Evolutionary conservation across 768 basidiomycete species (phyloP), one percentile per base, ranked within the genome.

Genomic region (Tephrocybe sp.): DNA sequence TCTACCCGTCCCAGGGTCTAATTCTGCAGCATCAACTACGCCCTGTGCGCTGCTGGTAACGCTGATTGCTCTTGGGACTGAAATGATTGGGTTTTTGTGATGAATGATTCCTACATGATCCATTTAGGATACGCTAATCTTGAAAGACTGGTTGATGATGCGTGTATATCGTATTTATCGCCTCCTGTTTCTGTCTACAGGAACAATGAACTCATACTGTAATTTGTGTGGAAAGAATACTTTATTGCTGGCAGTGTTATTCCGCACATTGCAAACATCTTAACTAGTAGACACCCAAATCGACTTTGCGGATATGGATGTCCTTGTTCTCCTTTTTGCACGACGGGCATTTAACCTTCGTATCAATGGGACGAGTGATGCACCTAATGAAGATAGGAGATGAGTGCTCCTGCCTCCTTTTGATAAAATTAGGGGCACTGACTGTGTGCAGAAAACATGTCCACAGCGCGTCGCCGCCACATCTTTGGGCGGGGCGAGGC

Each of bases 1-100:
- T 65, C 68, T 86, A 12, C 83, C 84, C 1, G 79, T 79, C 12
- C 83, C 83, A 0, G 81, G 82, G 4, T 69, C 79, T 40, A 61
- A 60, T 32, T 73, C 69, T 4, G 65, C 74, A 4, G 39, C 64
- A 23, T 51, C 57, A 14, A 56, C 60, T 30, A 65, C 68, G 5
- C 63, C 68, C 5, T 49, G 62, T 32, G 57, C 56, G 31, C 31
- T 65, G 5, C 14, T 64, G 16, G 53, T 62, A 23, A 58, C 58
- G 7, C 32, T 55, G 4, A 33, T 63, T 19, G 50, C 58, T 2
- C 17, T 66, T 19, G 58, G 36, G 1, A 45, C 54, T 16, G 49
- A 45, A 19, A 39, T 44, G 10, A 7, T 47, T 3, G 40, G n/a
- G 33, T n/a, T 5, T 32, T 14, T 6, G 34, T 14, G n/a, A 14